phyloP scores from a whole-genome alignment of 2,329 filamentous ascomycete species.

The Sarocladium kiliense region DNA sequence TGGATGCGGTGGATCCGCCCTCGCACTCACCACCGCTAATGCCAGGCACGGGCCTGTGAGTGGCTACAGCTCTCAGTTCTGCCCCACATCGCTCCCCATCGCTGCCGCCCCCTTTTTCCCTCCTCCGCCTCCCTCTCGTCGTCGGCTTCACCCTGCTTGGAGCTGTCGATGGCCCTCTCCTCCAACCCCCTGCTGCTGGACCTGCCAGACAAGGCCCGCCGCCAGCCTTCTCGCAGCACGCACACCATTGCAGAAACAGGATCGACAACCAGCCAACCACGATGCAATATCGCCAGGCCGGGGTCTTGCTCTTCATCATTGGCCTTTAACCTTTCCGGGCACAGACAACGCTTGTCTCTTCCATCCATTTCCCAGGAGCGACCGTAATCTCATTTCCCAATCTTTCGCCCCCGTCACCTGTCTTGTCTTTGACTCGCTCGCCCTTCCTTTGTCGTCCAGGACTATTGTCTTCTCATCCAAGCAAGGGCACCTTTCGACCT shows the following conservation, averaged over 20 bases:
- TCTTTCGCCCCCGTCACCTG: not conserved
- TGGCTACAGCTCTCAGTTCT: not conserved
- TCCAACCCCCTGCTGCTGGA: not conserved
- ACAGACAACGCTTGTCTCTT: conserved; percentile 4
- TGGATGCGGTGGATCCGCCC: not conserved
- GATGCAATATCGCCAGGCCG: conserved; percentile 1
- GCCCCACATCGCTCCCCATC: not conserved
- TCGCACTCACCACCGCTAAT: conserved; percentile 1
- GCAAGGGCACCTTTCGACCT: conserved; percentile 3
- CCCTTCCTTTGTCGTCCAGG: not conserved
- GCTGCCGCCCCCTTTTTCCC: conserved; percentile 8
- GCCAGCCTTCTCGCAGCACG: not conserved
- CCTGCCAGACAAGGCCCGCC: not conserved
- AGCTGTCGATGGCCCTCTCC: not conserved
- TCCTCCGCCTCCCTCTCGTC: not conserved
- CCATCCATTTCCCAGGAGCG: conserved; percentile 1
- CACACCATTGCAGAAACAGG: not conserved
- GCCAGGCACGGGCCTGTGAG: conserved; percentile 7
- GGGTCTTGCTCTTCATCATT: not conserved
- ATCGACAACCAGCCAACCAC: not conserved
- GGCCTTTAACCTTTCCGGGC: not conserved
- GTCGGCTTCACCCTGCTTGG: not conserved
- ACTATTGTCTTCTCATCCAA: not conserved
- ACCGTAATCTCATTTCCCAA: conserved; percentile 8
- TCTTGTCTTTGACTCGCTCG: conserved; percentile 5